Base-by-base conservation (phyloP, 2,329 filamentous ascomycete species). In the Aspergillus novoparasiticus region DNA sequence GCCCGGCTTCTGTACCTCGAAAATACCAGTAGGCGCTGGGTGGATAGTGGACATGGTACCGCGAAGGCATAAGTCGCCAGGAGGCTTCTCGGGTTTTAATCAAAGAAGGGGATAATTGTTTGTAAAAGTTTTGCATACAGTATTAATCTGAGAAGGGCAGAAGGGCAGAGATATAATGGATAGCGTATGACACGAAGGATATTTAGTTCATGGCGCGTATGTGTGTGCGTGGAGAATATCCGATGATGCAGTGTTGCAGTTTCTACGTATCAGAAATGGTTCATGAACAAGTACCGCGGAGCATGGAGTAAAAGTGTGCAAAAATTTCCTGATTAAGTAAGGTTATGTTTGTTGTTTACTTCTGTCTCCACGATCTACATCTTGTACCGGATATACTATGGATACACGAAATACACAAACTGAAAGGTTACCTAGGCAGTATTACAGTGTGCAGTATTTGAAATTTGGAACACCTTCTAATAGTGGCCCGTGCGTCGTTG, bases 31-130 rank as follows among this genome's bases (percentile, higher is more conserved):
- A n/a, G 68, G 64, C 30, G 68, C 70, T 32, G 65, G 61, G 55
- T 69, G 69, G 50, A 72, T 62, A 50, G 65, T 62, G 26, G 74
- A 72, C 75, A 76, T 76, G 36, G 51, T 63, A 59, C 54, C 11
- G 14, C 14, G n/a, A 21, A 62, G 19, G 11, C n/a, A 4, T 30
- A 34, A 34, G 8, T 21, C 19, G 6, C 48, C 8, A 51, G 48
- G 5, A 51, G 48, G 26, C 9, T n/a, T 30, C 28, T n/a, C 16
- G 19, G 28, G 28, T 34, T 32, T 51, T 23, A 21, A 6, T 32
- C n/a, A 43, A 36, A 36, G 34, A 36, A 41, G 41, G 16, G 26
- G 19, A n/a, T 41, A 41, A 4, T 51, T 8, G 28, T 32, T 51
- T 10, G 26, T 19, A 12, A 16, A 50, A 50, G 26, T 6, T 16